Evolutionary conservation across 2,329 filamentous ascomycete species (phyloP).

Genomic region (Nannizziopsis arthrosporioides): DNA sequence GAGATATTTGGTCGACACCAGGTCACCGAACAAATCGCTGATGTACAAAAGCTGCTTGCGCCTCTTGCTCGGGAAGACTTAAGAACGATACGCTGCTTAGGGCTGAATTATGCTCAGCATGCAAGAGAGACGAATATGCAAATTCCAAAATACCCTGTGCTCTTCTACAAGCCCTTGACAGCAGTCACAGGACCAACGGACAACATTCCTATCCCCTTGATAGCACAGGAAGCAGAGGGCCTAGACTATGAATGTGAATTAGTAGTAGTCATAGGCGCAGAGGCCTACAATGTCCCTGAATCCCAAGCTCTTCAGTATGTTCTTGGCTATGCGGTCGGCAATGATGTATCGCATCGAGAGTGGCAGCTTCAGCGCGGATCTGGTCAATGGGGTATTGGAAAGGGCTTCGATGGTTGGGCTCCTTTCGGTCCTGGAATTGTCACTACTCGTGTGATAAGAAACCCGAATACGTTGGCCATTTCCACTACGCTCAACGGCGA

Average conservation of each 20-base stretch:
- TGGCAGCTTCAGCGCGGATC: slow-evolving; percentile 60
- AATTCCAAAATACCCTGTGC: slow-evolving; percentile 57
- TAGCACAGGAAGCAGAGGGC: slow-evolving; percentile 55
- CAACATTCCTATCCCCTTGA: slow-evolving; percentile 51
- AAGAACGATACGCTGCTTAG: slow-evolving; percentile 56
- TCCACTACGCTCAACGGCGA: slow-evolving; percentile 41
- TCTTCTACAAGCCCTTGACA: slow-evolving; percentile 64
- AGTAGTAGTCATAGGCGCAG: slow-evolving; percentile 59
- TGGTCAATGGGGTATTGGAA: slow-evolving; percentile 60
- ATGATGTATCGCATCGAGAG: slow-evolving; percentile 70
- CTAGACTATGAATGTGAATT: slow-evolving; percentile 75
- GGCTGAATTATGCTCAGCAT: slow-evolving; percentile 61
- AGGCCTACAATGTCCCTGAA: slow-evolving; percentile 54
- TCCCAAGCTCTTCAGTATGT: slow-evolving; percentile 57
- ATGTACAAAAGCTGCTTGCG: slow-evolving; percentile 44
- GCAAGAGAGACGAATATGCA: slow-evolving; percentile 59
- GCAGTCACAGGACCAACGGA: slow-evolving; percentile 53
- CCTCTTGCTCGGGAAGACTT: slow-evolving; percentile 53
- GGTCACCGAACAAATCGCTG: slow-evolving; percentile 51
- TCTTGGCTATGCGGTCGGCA: slow-evolving; percentile 61
- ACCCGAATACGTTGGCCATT: slow-evolving; percentile 33
- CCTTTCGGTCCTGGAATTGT: slow-evolving; percentile 64
- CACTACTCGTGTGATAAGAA: slow-evolving; percentile 36
- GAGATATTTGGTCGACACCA: slow-evolving; percentile 54
- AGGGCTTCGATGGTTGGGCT: slow-evolving; percentile 65